phyloP scores from a whole-genome alignment of 148 eudicot species.

The Gaultheria prostrata region DNA sequence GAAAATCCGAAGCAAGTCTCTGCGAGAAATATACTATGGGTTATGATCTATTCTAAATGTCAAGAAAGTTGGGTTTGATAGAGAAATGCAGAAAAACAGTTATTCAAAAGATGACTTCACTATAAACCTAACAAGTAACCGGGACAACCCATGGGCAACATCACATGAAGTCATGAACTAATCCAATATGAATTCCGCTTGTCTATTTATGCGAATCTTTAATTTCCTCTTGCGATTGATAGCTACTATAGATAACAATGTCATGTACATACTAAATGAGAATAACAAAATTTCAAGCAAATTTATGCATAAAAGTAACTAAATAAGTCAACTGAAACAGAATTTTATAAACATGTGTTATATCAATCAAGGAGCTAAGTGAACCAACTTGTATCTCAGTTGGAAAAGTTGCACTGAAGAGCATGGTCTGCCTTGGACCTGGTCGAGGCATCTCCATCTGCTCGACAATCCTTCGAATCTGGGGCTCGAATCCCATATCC shows the following conservation, averaged over 20 bases:
- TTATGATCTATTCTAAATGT: neutral
- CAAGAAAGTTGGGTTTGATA: neutral
- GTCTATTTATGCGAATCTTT: neutral
- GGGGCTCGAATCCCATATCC: slow-evolving; percentile 96
- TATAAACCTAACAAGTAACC: neutral
- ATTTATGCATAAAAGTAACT: neutral
- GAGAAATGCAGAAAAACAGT: neutral
- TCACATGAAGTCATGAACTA: neutral
- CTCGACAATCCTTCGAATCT: slow-evolving; percentile 78
- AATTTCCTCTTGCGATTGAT: neutral
- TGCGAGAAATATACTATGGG: slow-evolving; percentile 27
- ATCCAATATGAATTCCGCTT: neutral
- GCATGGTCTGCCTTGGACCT: slow-evolving; percentile 84
- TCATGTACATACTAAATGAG: neutral
- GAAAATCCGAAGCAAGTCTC: slow-evolving; percentile 81
- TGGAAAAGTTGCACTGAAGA: slow-evolving; percentile 95
- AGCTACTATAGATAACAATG: neutral
- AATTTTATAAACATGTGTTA: neutral
- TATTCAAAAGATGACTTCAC: neutral
- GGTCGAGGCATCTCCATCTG: slow-evolving; percentile 77
- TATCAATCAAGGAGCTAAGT: slow-evolving; percentile 14
- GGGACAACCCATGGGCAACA: neutral
- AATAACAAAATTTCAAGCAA: neutral
- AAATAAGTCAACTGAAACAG: neutral
- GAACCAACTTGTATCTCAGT: slow-evolving; percentile 69